These are phyloP conservation scores for Kurtzmaniella cleridarum DNA, from an alignment of 805 yeast genomes.

Conservation along the genomic window DNA sequence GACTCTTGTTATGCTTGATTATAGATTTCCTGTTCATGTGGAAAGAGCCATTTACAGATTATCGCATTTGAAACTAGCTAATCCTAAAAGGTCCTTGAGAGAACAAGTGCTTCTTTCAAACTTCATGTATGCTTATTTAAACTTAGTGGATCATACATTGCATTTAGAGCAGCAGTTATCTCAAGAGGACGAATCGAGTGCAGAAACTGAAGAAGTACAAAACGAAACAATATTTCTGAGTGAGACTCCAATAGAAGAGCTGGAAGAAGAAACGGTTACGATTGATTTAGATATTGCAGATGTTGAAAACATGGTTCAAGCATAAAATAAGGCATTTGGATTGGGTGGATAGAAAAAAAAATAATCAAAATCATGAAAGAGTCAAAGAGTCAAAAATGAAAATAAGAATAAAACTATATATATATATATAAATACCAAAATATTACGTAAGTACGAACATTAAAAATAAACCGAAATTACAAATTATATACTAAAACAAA, in stretches of 20 bases:
- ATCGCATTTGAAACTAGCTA: conserved; percentile 89
- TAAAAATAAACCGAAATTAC: no score
- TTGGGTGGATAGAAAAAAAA: not conserved
- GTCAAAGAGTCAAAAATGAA: conserved; percentile 1
- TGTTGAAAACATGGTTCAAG: conserved; percentile 1
- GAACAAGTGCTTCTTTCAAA: conserved; percentile 92
- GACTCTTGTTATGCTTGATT: conserved; percentile 74
- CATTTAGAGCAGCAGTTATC: conserved; percentile 58
- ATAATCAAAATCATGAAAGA: not conserved
- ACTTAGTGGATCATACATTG: conserved; percentile 86
- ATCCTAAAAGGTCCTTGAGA: conserved; percentile 82
- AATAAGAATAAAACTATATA: no score
- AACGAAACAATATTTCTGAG: conserved; percentile 2
- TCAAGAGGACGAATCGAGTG: conserved; percentile 7
- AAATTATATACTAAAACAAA: no score
- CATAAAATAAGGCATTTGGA: not conserved
- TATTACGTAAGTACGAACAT: no score
- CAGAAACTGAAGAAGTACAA: conserved; percentile 3
- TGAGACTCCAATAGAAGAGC: conserved; percentile 6
- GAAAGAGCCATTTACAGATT: conserved; percentile 93
- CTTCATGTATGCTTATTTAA: conserved; percentile 96
- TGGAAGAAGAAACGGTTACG: conserved; percentile 10
- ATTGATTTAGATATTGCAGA: conserved; percentile 17
- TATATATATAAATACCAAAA: no score
- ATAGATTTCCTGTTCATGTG: conserved; percentile 88